Evolutionary conservation across 2,329 filamentous ascomycete species (phyloP), one percentile per base, ranked within the genome.

Genomic region (Fusarium decemcellulare): DNA sequence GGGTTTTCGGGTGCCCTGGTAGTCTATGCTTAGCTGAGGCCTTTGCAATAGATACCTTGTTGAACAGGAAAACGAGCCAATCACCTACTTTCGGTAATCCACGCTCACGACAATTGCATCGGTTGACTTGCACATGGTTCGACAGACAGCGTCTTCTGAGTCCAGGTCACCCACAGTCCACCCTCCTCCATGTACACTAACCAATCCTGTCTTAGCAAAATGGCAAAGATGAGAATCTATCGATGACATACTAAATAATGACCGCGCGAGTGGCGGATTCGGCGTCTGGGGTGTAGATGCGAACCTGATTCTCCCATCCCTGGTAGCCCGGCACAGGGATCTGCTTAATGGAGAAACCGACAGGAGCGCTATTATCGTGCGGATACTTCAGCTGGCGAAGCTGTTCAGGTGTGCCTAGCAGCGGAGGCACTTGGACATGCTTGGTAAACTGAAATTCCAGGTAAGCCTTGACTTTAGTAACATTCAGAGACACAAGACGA

Each of bases 111-210:
- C 30, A 6, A 56, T 29, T 2, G 15, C 16, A 7, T 16, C 30
- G 16, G 29, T 29, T 8, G 52, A 46, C 14, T 56, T 46, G 12
- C 52, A 56, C 16, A 37, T 34, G 52, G 16, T 44, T 46, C 40
- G 29, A 56, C 52, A 56, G 16, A 37, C 40, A 3, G 16, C 30
- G 12, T 56, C 52, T n/a, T 56, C 52, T 12, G 52, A 46, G 30
- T 56, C 52, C 8, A 56, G 6, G n/a, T 56, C 52, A 6, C 52
- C 42, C 8, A 56, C 8, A 6, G 42, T 39, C 52, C 52, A 56
- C n/a, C 52, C 52, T 12, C 52, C 52, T 5, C 52, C 52, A 10
- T 56, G 52, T 15, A 56, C 30, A 30, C 52, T 56, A 23, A 39
- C 9, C 11, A 29, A 27, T 11, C n/a, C 5, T 29, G 16, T n/a